Evolutionary conservation across 2,329 filamentous ascomycete species (phyloP), one percentile per base, ranked within the genome.

Genomic region (Arthrocladium fulminans): DNA sequence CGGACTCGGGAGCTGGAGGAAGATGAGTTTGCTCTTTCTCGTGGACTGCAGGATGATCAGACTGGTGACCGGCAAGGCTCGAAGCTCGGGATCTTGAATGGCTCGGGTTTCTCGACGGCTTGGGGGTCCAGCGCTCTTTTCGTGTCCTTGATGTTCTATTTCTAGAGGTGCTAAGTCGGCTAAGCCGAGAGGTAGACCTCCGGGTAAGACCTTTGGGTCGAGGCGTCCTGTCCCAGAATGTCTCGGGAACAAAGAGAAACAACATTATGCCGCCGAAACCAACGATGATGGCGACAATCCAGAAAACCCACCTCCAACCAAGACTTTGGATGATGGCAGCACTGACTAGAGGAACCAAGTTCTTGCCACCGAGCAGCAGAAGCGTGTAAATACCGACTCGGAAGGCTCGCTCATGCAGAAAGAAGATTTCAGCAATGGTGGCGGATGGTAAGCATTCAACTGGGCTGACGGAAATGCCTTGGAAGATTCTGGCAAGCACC

Each of bases 401-500:
- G 63, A 89, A 97, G 0, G 90, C 90, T 52, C 90, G 77, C 67
- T 97, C 90, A 60, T 97, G 90, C 17, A 97, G 73, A 61, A 95
- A 96, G 71, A 89, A 97, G 51, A 97, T 96, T 65, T 97, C 90
- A 2, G 89, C 88, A 59, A 97, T 90, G 0, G 88, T 95, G 13
- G 90, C 89, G 3, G 88, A 94, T 0, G 90, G 90, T 24, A 97
- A 74, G 60, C 88, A 94, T 65, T 97, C 90, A 7, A 95, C 87
- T 0, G 88, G 88, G 55, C 86, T 92, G 42, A 96, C 83, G 0
- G 88, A 84, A 8, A 96, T 73, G 2, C 90, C 92, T 65, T 94
- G 87, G 52, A 96, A 84, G 41, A 97, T 81, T 47, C 90, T 78
- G 22, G 88, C 90, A 7, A 88, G 65, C 4, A 94, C 73, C 30